Base-by-base conservation (phyloP, 2,329 filamentous ascomycete genomes). In the Grosmannia huntii region DNA sequence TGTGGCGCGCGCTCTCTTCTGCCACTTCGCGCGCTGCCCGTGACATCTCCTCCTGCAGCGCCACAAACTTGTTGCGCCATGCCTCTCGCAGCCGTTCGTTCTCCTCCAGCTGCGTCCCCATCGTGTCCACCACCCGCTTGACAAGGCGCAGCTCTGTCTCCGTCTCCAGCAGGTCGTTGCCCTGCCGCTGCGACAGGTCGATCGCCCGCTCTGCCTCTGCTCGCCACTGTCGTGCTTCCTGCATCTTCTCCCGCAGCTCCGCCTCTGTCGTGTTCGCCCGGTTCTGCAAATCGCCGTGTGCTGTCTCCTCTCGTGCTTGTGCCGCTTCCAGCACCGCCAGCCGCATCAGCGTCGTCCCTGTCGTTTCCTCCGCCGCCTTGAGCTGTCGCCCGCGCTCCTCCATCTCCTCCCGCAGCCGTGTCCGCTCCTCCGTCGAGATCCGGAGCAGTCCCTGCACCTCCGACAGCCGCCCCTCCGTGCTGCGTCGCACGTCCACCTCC, bases 21-120 rank as follows among this genome's bases (percentile, higher is more conserved):
- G 87, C 84, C 61, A 96, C 84, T 61, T 95, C 86, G 53, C 83
- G 83, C 57, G 89, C 85, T 54, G 90, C 88, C 58, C 77, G 77
- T 36, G 84, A 81, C 86, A 97, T 92, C 65, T 96, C 90, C 62
- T 90, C 82, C 71, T 97, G 91, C 46, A 99, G 76, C 60, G 84
- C 84, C 65, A 92, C 83, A 66, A 96, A 87, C 71, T 94, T 95
- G 68, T 78, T 77, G 64, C 90, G 86, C 81, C 95, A 91, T 61
- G 80, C 84, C 68, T 96, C 89, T 59, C 90, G 86, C 60, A 95
- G 81, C 62, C 86, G 84, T 67, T 91, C 84, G 66, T 90, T 92
- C 72, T 96, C 91, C 66, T 94, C 85, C 49, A 94, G 82, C 68
- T 95, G 90, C 52, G 81, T 81, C 61, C 85, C 83, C 58, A 96